Conservation (phyloP, 2,329 filamentous ascomycete genomes). For the Hymenoscyphus albidus region DNA sequence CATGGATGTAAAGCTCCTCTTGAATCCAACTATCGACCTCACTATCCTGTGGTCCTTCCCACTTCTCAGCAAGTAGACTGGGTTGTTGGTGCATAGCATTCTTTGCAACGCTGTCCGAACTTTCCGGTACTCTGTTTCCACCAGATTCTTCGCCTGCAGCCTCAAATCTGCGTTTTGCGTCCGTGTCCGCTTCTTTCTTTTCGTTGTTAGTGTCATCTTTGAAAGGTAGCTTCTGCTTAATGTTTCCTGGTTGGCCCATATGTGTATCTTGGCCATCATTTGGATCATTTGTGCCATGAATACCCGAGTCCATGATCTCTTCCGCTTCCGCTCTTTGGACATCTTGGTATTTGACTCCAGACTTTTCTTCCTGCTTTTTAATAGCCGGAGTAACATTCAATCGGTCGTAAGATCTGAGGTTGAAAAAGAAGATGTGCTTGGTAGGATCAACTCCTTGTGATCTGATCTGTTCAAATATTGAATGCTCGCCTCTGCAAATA, state of each 20-base stretch:
- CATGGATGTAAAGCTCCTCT: conserved; percentile 94
- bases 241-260: conserved; percentile 43
- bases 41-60: conserved; percentile 68
- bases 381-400: conserved; percentile 77
- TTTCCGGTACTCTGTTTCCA: conserved; percentile 27
- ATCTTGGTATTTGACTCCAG: conserved; percentile 79
- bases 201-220: conserved; percentile 36
- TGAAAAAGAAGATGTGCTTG: conserved; percentile 89
- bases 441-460: conserved; percentile 71
- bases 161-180: conserved; percentile 53
- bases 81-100: conserved; percentile 73
- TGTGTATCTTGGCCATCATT: conserved; percentile 43
- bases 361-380: conserved; percentile 70
- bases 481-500: conserved; percentile 85
- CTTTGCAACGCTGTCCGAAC: conserved; percentile 58
- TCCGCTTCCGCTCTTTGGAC: conserved; percentile 85
- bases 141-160: conserved; percentile 39
- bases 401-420: conserved; percentile 86
- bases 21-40: conserved; percentile 90
- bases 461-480: conserved; percentile 77
- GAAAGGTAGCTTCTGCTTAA: conserved; percentile 34
- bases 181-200: conserved; percentile 39
- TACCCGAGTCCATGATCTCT: conserved; percentile 74
- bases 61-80: conserved; percentile 64
- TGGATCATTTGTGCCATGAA: conserved; percentile 54